Evolutionary conservation across 2,329 filamentous ascomycete species (phyloP), one percentile per base, ranked within the genome.

Genomic region (Fusarium papillatum): DNA sequence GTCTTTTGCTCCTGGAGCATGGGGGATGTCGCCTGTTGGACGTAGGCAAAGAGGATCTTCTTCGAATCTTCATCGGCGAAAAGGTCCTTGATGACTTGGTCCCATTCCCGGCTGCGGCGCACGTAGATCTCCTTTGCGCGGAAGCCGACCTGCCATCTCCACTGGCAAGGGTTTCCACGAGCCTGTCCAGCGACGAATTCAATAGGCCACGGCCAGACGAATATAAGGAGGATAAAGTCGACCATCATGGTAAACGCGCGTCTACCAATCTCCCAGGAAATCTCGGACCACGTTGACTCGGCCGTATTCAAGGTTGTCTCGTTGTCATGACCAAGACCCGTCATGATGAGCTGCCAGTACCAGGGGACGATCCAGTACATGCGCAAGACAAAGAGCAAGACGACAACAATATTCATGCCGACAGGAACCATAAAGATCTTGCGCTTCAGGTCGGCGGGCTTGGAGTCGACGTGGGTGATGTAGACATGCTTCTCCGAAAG

Each of bases 381-480:
- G 75, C 96, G 93, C 87, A 92, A 92, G 70, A 88, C 78, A 78
- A 98, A 91, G 38, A 95, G 84, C 3, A 88, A 80, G 11, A 88
- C 86, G 69, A 98, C 92, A 76, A 86, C 84, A 39, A 93, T 69
- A 84, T 98, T 98, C 85, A 98, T 91, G 22, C 92, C 83, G 22
- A 95, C 88, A 19, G 96, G 95, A 1, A 98, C 92, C 60, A 92
- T 80, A 84, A 98, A 98, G 79, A 97, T 93, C 80, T 95, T 94
- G 82, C 91, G 91, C 85, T 98, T 98, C 85, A 96, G 91, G 34
- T 88, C 87, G 24, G 85, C 84, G 0, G 93, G 92, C 73, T 93
- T 92, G 71, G 85, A 86, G 87, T 98, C 96, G 84, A 98, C 87
- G 86, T 98, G 95, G 36, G 93, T 89, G 80, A 98, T 90, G 88